Percentiles rank a stretch among this genome's conserved stretches.
phyloP scores from a whole-genome alignment of 2,329 filamentous ascomycete species.

The Sphaerulina populicola region DNA sequence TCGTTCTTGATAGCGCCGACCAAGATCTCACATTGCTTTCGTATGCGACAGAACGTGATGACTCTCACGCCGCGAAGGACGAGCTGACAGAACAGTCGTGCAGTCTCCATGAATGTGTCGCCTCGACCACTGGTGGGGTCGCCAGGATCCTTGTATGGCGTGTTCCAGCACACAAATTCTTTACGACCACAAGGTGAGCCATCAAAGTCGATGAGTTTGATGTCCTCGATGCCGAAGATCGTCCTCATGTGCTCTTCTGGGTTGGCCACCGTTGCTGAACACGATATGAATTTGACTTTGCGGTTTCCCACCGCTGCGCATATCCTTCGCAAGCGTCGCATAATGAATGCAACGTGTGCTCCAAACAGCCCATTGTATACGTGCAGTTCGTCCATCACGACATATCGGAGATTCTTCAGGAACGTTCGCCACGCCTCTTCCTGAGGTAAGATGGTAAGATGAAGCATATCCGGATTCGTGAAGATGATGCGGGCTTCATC shows the following conservation, averaged over 20 bases:
- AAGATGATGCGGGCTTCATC: conserved; percentile 90
- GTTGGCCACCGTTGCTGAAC: conserved; percentile 92
- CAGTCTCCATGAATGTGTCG: conserved; percentile 75
- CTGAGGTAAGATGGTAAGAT: conserved; percentile 85
- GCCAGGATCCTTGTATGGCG: conserved; percentile 79
- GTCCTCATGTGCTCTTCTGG: conserved; percentile 84
- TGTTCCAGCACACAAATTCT: conserved; percentile 97
- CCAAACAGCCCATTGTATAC: conserved; percentile 95
- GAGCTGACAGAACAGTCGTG: conserved; percentile 80
- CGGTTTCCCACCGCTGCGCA: conserved; percentile 85
- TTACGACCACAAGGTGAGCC: conserved; percentile 88
- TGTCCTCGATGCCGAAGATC: conserved; percentile 80
- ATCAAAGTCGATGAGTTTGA: conserved; percentile 78
- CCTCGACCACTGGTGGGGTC: conserved; percentile 82
- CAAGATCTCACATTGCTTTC: conserved; percentile 80
- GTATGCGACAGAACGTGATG: conserved; percentile 83
- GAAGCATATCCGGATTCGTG: conserved; percentile 96
- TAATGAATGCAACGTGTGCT: conserved; percentile 87
- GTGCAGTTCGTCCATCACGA: conserved; percentile 79
- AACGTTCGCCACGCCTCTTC: conserved; percentile 85
- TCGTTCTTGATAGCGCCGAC: conserved; percentile 72
- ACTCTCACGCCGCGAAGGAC: conserved; percentile 81
- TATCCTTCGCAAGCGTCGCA: conserved; percentile 77
- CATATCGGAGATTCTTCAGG: conserved; percentile 78
- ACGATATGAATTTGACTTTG: conserved; percentile 82